phyloP scores from a whole-genome alignment of 768 basidiomycete species.

The Lactifluus hygrophoroides region DNA sequence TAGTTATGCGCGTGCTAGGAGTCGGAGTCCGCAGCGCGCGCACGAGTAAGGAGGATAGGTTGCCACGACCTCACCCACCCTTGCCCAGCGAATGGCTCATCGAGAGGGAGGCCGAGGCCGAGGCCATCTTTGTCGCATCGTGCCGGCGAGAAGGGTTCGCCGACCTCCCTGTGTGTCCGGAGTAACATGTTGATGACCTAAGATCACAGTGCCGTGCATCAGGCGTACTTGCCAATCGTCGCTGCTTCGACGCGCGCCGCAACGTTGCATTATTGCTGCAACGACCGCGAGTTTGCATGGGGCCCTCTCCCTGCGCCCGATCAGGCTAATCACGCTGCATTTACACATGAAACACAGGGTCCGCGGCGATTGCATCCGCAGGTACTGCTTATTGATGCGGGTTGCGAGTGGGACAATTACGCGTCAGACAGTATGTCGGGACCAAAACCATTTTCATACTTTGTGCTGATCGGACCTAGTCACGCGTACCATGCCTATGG shows the following conservation, averaged over 20 bases:
- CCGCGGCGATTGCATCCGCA: constrained; percentile 40
- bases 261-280: constrained; percentile 92
- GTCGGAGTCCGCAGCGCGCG: constrained; percentile 43
- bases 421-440: constrained; percentile 47
- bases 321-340: constrained; percentile 41
- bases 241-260: constrained; percentile 81
- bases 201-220: constrained; percentile 56
- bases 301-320: constrained; percentile 56
- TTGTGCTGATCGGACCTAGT: constrained; percentile 31
- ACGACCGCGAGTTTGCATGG: constrained; percentile 82
- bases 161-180: neutral
- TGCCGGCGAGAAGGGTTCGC: constrained; percentile 82
- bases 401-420: constrained; percentile 78
- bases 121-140: constrained; percentile 86
- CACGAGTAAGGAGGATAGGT: constrained; percentile 26
- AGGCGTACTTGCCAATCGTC: constrained; percentile 90
- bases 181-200: neutral
- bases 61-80: constrained; percentile 36
- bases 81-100: constrained; percentile 83
- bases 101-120: constrained; percentile 87
- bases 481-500: constrained; percentile 82
- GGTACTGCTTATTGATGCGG: constrained; percentile 88
- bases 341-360: constrained; percentile 35
- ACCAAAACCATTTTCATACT: neutral
- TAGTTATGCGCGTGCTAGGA: constrained; percentile 87